These are phyloP conservation scores for Prunus dulcis DNA, from an alignment of 306 rosid species.

Conservation along the genomic window DNA sequence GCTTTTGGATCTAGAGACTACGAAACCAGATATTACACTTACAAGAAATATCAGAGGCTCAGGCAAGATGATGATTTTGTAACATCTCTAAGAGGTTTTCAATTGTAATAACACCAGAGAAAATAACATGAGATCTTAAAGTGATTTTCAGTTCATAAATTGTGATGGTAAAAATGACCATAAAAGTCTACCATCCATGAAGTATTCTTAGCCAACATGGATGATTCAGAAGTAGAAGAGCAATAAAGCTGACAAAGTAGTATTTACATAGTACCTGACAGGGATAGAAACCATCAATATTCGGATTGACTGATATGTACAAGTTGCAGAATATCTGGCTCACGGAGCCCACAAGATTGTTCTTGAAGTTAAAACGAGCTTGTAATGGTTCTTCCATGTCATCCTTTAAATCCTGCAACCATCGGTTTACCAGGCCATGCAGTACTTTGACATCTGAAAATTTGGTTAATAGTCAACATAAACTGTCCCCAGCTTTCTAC, in stretches of 20 bases:
- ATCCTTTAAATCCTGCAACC: conserved; percentile 62
- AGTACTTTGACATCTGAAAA: conserved; percentile 69
- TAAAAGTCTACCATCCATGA: not conserved
- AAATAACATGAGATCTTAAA: not conserved
- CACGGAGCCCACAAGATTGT: conserved; percentile 46
- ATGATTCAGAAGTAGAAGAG: not conserved
- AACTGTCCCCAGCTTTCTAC: not conserved
- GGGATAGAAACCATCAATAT: conserved; percentile 43
- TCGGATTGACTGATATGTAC: conserved; percentile 40
- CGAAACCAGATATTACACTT: not conserved
- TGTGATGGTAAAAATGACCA: not conserved
- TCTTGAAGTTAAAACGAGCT: conserved; percentile 58
- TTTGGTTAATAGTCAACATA: conserved; percentile 10
- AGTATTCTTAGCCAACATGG: not conserved
- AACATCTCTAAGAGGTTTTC: not conserved
- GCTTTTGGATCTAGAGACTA: not conserved
- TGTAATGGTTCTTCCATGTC: conserved; percentile 54
- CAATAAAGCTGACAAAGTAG: not conserved
- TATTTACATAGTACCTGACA: conserved; percentile 48
- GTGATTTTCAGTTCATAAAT: not conserved
- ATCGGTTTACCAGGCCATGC: conserved; percentile 56
- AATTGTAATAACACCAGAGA: not conserved
- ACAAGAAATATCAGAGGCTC: not conserved
- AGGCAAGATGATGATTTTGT: not conserved
- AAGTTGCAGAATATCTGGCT: conserved; percentile 64